Percentiles rank a stretch among this genome's conserved stretches.
Conservation (phyloP, 768 basidiomycete genomes). For the Obba rivulosa region DNA sequence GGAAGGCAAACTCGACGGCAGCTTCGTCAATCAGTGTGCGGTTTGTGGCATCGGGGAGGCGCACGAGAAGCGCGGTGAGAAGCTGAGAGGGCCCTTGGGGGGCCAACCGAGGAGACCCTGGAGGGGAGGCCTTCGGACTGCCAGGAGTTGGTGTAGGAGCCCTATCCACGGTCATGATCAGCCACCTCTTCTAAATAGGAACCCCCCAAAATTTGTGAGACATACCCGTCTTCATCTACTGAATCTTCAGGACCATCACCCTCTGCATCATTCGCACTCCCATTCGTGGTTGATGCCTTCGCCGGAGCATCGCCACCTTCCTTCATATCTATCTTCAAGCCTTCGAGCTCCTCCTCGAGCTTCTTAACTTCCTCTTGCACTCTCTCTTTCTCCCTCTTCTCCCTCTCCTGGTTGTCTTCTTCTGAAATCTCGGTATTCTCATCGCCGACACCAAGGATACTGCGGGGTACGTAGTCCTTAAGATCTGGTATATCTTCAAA, state of each 20-base stretch:
- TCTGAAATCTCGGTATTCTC: slow-evolving; percentile 25
- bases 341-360: slow-evolving; percentile 74
- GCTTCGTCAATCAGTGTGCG: slow-evolving; percentile 86
- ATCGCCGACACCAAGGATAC: slow-evolving; percentile 67
- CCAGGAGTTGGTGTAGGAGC: slow-evolving; percentile 60
- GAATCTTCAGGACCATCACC: slow-evolving; percentile 28
- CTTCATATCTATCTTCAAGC: slow-evolving; percentile 39
- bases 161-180: slow-evolving; percentile 14
- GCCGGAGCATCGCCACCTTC: not conserved
- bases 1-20: slow-evolving; percentile 91
- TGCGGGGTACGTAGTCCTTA: slow-evolving; percentile 86
- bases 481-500: slow-evolving; percentile 92
- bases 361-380: slow-evolving; percentile 70
- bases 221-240: slow-evolving; percentile 42
- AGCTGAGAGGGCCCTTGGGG: slow-evolving; percentile 92
- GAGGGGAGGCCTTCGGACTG: slow-evolving; percentile 55
- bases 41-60: slow-evolving; percentile 93
- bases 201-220: not conserved
- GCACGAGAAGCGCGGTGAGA: slow-evolving; percentile 82
- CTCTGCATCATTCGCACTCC: slow-evolving; percentile 11
- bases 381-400: slow-evolving; percentile 50
- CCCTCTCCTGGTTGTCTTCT: slow-evolving; percentile 41
- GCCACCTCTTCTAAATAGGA: not conserved
- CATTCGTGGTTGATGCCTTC: slow-evolving; percentile 1
- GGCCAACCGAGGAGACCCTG: slow-evolving; percentile 61